Base-by-base conservation (phyloP, 345 rosid genomes). In the Syzygium grande region DNA sequence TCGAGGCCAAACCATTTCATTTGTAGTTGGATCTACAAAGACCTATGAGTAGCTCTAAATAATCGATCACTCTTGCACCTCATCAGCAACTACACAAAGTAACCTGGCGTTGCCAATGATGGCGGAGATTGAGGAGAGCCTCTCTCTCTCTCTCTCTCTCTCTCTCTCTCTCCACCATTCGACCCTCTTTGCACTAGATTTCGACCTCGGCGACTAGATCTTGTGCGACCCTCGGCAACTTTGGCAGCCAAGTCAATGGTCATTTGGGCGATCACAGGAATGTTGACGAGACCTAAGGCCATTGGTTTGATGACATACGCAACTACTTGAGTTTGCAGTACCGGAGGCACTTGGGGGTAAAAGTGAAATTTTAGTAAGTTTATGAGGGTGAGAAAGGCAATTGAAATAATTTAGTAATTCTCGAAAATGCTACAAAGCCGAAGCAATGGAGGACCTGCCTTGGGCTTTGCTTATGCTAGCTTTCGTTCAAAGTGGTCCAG, bases 301-400 rank as follows among this genome's bases (percentile, higher is more conserved):
- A 51, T 51, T 51, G 52, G 52, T 51, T 9, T 51, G 52, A 51
- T 10, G 52, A 9, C 52, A 51, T 9, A 3, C 3, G 52, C 52
- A 51, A 51, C 13, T 51, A 11, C 12, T 51, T 51, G 52, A 51
- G 52, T 51, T 51, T 51, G 52, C 52, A 51, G 11, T 51, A 9
- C 13, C 3, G 12, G 11, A 2, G 46, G 1, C 46, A 43, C 6
- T 43, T 0, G 22, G 9, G 27, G 0, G 25, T 55, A 55, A 55
- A 21, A 55, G 59, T 55, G 59, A 9, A 55, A 55, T 55, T 55
- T 8, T 55, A 55, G 27, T 55, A 22, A 55, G 27, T 55, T 55
- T 55, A 0, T 8, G 9, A 22, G 27, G 59, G 59, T 11, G 22
- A 55, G 59, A 55, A 55, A 55, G 59, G 59, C 27, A 55, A 55